Evolutionary conservation across 768 basidiomycete species (phyloP).

Genomic region (Ramaria sp.): DNA sequence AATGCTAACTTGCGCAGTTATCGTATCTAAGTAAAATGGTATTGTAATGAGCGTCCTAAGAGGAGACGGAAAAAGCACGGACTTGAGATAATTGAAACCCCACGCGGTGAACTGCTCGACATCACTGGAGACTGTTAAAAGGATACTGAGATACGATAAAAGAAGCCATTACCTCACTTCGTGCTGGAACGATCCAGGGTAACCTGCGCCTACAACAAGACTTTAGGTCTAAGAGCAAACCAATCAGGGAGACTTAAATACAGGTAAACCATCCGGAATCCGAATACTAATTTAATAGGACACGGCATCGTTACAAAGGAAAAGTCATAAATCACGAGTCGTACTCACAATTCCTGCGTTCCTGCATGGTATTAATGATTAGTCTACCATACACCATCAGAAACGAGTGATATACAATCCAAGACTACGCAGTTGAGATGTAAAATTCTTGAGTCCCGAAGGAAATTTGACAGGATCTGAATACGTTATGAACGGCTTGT

Average conservation of each 20-base stretch:
- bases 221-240: background rate
- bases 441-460: slow-evolving; percentile 46
- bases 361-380: slow-evolving; percentile 20
- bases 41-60: background rate
- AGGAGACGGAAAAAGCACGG: slow-evolving; percentile 13
- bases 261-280: slow-evolving; percentile 65
- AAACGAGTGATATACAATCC: slow-evolving; percentile 36
- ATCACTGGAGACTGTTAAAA: slow-evolving; percentile 28
- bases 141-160: background rate
- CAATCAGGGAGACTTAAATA: background rate
- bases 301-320: background rate
- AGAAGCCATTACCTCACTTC: slow-evolving; percentile 33
- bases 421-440: slow-evolving; percentile 41
- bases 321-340: background rate
- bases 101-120: slow-evolving; percentile 48
- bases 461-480: slow-evolving; percentile 42
- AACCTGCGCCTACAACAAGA: slow-evolving; percentile 25
- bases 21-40: slow-evolving; percentile 33
- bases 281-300: slow-evolving; percentile 30
- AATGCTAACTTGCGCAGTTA: slow-evolving; percentile 41
- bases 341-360: slow-evolving; percentile 49
- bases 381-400: background rate
- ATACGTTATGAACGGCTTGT: background rate
- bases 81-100: slow-evolving; percentile 62
- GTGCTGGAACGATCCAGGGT: slow-evolving; percentile 56